Conservation (phyloP, 805 yeast species). For the Saturnispora halmiae region DNA sequence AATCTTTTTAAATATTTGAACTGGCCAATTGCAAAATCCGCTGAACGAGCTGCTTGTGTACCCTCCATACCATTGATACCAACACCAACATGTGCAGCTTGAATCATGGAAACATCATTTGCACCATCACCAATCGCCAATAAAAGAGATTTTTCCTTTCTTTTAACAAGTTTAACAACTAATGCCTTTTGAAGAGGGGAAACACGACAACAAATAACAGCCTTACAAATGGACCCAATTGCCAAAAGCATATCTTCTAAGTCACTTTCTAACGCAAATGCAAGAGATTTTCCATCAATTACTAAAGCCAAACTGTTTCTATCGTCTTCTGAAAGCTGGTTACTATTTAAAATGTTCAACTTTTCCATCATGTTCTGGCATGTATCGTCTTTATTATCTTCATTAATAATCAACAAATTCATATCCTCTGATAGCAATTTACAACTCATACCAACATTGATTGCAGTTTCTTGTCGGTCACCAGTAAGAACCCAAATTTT, state of each 20-base stretch:
- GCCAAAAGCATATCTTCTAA: slow-evolving; percentile 71
- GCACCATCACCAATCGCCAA: slow-evolving; percentile 99
- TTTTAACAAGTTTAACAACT: slow-evolving; percentile 89
- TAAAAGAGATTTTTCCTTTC: slow-evolving; percentile 63
- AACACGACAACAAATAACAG: slow-evolving; percentile 96
- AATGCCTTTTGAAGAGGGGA: slow-evolving; percentile 95
- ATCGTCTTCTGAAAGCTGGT: slow-evolving; percentile 58
- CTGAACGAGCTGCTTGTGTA: slow-evolving; percentile 97
- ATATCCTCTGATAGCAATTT: slow-evolving; percentile 88
- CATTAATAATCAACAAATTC: slow-evolving; percentile 86
- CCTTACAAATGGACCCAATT: slow-evolving; percentile 80
- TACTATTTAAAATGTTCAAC: slow-evolving; percentile 60
- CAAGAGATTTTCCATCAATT: slow-evolving; percentile 89
- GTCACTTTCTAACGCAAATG: slow-evolving; percentile 74
- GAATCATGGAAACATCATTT: slow-evolving; percentile 97
- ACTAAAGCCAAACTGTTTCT: slow-evolving; percentile 75
- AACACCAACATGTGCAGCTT: slow-evolving; percentile 98
- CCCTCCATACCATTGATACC: slow-evolving; percentile 99
- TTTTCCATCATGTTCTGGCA: slow-evolving; percentile 64
- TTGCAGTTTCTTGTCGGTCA: slow-evolving; percentile 97
- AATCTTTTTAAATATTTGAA: slow-evolving; percentile 78
- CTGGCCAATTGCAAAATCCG: slow-evolving; percentile 95
- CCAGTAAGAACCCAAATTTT: slow-evolving; percentile 98
- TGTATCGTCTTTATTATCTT: slow-evolving; percentile 73
- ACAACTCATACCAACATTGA: slow-evolving; percentile 98